phyloP scores from a whole-genome alignment of 2,329 filamentous ascomycete genomes.

The Penicillium sumatraense region DNA sequence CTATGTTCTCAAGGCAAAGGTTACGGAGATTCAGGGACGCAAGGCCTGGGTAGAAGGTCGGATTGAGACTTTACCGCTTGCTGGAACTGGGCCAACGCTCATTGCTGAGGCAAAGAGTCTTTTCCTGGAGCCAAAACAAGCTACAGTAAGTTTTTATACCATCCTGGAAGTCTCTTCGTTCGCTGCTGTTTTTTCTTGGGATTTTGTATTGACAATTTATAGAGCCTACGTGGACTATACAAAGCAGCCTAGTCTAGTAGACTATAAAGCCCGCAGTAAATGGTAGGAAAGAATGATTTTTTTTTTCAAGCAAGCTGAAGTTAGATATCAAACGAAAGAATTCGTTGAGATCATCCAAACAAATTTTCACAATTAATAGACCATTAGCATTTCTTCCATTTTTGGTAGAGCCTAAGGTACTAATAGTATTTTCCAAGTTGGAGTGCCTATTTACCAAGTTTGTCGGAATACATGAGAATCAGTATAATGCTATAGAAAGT shows the following conservation, averaged over 20 bases:
- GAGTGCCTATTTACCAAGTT: too few species aligned
- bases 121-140: conserved; percentile 85
- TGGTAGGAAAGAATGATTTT: neutral
- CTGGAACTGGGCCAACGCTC: conserved; percentile 66
- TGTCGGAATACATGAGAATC: too few species aligned
- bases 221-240: neutral
- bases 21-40: conserved; percentile 61
- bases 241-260: neutral
- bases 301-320: neutral
- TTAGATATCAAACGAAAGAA: too few species aligned
- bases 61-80: conserved; percentile 74
- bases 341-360: too few species aligned
- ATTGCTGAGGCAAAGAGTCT: conserved; percentile 81
- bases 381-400: too few species aligned
- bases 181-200: neutral
- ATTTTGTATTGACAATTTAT: neutral
- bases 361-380: too few species aligned
- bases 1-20: conserved; percentile 76
- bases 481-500: too few species aligned
- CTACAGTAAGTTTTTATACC: conserved; percentile 61
- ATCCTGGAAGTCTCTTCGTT: neutral
- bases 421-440: too few species aligned
- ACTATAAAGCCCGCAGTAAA: neutral
- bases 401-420: too few species aligned
- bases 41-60: conserved; percentile 91